Evolutionary conservation across 495 filamentous ascomycete genomes (phyloP), one percentile per base, ranked within the genome.

Genomic region (Talaromyces adpressus): DNA sequence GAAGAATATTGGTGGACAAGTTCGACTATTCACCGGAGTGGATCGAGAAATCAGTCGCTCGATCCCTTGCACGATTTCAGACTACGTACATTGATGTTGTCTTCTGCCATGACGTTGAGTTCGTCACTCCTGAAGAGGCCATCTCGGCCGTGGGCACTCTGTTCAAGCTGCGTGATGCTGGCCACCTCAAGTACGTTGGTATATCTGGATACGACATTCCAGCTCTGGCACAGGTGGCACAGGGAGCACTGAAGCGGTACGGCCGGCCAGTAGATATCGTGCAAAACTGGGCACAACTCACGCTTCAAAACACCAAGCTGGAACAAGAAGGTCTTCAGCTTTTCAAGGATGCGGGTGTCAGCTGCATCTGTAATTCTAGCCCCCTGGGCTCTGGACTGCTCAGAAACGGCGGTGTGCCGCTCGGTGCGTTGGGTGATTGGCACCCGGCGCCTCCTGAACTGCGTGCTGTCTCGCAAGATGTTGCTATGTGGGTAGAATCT

Each of bases 281-380:
- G 47, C 84, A 92, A 77, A 90, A 86, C 41, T 96, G 93, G 73
- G 87, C 88, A 39, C 88, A 95, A 69, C 90, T 89, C 68, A 94
- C 90, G 0, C 74, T 96, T 47, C 92, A 96, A 74, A 95, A 94
- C 70, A 84, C 82, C 16, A 76, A 66, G 0, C 76, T 94, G 11
- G 78, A 75, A 6, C 71, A 73, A 14, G 39, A 75, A 11, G 84
- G 79, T 4, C 62, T 91, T 57, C 65, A 74, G 12, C 73, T 85
- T 27, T 75, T 95, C 32, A 77, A 77, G 49, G 76, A 72, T 0
- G 89, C 89, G 0, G 87, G 89, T 1, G 91, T 95, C 16, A 81
- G 83, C 22, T 85, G 88, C 39, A 88, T 96, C n/a, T 82, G 90
- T 5, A 95, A 90, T 68, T 91, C 90, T 4, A 91, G 87, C 45